Percentiles rank a stretch among this genome's conserved stretches.
phyloP scores from a whole-genome alignment of 495 filamentous ascomycete species.

The Tuber melanosporum region DNA sequence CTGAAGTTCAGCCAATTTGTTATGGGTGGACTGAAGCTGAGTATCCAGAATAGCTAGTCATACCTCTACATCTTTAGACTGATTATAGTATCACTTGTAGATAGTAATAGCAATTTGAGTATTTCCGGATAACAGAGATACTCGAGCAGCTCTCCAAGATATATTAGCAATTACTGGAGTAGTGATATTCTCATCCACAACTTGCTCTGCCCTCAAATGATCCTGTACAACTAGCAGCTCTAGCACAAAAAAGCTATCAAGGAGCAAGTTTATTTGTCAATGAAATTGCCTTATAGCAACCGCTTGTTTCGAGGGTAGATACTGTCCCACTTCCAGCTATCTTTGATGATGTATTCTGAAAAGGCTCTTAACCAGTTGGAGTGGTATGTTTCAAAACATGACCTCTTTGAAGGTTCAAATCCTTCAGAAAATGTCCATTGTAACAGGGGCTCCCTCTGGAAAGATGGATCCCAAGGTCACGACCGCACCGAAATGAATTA shows the following conservation, averaged over 20 bases:
- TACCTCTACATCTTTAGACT: not conserved
- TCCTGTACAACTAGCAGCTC: no score
- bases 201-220: not conserved
- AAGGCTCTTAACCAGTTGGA: not conserved
- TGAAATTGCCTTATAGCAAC: not conserved
- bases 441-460: no score
- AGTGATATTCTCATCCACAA: not conserved
- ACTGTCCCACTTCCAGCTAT: not conserved
- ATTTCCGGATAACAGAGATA: not conserved
- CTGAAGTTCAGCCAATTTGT: not conserved
- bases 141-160: not conserved
- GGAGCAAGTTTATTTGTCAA: not conserved
- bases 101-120: not conserved
- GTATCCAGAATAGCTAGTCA: not conserved
- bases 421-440: not conserved
- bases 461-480: no score
- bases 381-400: not conserved
- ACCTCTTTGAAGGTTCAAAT: not conserved
- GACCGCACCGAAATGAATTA: no score
- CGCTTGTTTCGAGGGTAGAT: not conserved
- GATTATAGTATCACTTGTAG: not conserved
- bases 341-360: not conserved
- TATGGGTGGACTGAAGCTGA: not conserved
- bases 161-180: not conserved
- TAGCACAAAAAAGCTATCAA: not conserved